Percentiles rank a stretch among this genome's conserved stretches.
Evolutionary conservation across 306 rosid genomes (phyloP).

Genomic region (Neltuma alba): DNA sequence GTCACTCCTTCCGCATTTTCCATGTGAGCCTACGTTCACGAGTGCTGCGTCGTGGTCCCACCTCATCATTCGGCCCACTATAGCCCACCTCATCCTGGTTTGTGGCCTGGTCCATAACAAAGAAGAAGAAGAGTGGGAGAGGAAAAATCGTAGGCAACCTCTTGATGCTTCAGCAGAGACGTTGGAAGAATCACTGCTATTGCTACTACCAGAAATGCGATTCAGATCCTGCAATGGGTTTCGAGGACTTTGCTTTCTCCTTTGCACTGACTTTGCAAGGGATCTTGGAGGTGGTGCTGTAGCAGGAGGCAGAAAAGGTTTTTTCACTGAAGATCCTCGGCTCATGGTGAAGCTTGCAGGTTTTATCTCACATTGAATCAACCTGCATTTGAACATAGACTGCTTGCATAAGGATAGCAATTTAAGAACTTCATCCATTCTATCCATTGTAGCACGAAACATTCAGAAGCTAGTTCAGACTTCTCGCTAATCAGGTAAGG

Average conservation of each 20-base stretch:
- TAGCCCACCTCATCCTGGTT: too few relatives aligned
- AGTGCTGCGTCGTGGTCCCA: too few relatives aligned
- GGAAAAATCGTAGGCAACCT: constrained; percentile 83
- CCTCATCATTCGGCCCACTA: too few relatives aligned
- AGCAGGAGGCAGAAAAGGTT: constrained; percentile 46
- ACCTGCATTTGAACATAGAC: constrained; percentile 15
- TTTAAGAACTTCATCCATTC: not conserved
- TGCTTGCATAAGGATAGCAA: constrained; percentile 19
- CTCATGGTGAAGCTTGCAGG: constrained; percentile 51
- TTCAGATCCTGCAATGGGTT: constrained; percentile 65
- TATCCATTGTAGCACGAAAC: not conserved
- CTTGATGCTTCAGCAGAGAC: constrained; percentile 61
- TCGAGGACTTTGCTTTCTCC: constrained; percentile 40
- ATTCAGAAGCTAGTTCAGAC: constrained; percentile 6
- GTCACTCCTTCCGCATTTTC: too few relatives aligned
- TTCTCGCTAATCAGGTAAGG: not conserved
- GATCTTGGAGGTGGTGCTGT: constrained; percentile 35
- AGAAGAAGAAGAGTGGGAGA: constrained; percentile 51
- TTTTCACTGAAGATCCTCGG: constrained; percentile 57
- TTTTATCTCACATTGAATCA: constrained; percentile 33
- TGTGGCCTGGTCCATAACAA: too few relatives aligned
- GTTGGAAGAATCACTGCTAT: constrained; percentile 53
- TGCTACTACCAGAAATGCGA: constrained; percentile 47
- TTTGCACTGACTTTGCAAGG: constrained; percentile 26
- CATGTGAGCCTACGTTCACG: too few relatives aligned